Evolutionary conservation across 331 rosid species (phyloP), one percentile per base, ranked within the genome.

Genomic region (Quercus tomentella): DNA sequence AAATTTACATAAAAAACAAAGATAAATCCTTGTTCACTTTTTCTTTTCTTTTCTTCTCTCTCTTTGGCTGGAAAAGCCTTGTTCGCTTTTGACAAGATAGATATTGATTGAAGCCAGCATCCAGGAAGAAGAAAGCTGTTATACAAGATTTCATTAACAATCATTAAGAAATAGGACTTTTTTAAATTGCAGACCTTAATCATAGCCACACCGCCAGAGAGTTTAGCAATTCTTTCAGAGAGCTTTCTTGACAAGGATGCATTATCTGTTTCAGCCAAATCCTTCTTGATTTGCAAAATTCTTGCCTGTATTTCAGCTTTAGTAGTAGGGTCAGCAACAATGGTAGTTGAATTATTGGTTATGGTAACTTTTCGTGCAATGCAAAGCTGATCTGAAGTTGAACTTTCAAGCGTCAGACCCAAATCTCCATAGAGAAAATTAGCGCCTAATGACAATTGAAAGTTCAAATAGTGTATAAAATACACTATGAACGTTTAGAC

Each of bases 291-390:
- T 90, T 95, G 97, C 71, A 68, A 85, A 89, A 93, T 86, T 87
- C 99, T 91, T 45, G 99, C 96, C 88, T 87, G 99, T 87, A 93
- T 88, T 89, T 95, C 99, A 67, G 96, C 97, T 87, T 95, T 89
- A 28, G 93, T 89, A 81, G 84, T 83, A 54, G 96, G 93, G 82
- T 95, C 93, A 51, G 99, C 89, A 84, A 95, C 85, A 74, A 95
- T 87, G 77, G 94, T 93, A 22, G 92, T 90, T 17, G 96, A 45
- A 56, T 82, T 89, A 70, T 91, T 83, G 66, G 97, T 90, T 83
- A 95, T 70, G 56, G 84, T 89, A 83, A 93, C 94, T 89, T 91
- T 93, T 84, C 75, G 74, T 15, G 94, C 97, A 84, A 84, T 81
- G 78, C 99, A 98, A 75, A 95, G 97, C 90, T 95, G 98, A 81